Evolutionary conservation across 2,329 filamentous ascomycete genomes (phyloP), one percentile per base, ranked within the genome.

Genomic region (Meredithiella fracta): DNA sequence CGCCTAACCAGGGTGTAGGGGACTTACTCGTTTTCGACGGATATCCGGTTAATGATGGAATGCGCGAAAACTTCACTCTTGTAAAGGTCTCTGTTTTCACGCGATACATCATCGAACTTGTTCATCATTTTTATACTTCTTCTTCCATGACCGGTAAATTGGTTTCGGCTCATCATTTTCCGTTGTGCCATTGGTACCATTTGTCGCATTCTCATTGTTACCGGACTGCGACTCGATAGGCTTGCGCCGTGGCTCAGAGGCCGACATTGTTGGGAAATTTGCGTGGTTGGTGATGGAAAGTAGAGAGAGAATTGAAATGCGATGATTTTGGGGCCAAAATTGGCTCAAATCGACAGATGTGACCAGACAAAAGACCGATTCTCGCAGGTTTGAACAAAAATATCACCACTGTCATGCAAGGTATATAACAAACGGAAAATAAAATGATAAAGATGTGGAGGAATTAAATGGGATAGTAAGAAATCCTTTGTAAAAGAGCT

Each of bases 121-220:
- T 84, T 76, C 69, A 85, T 83, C 81, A 92, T 86, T 76, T 94
- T 85, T 84, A 68, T 94, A 98, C 74, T 98, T 98, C 72, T 95
- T 94, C 77, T 86, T 88, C 75, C 77, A 84, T 47, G 80, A 84
- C 65, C 79, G 83, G 67, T 83, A 80, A 3, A 72, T 76, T 64
- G 70, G 73, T 67, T 71, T 76, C 56, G 67, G 64, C 62, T 74
- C 72, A 57, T 47, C 73, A 71, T 59, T 75, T 72, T 60, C 66
- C 65, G 61, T 74, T 73, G 61, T 38, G 25, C 47, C 40, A 17
- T 56, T 58, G 34, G 29, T 11, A 58, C 47, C 72, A 71, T 59
- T 75, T 72, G 60, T 66, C 65, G 61, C 74, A 73, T 61, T 38
- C 23, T 52, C 31, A 15, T 56, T 58, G 34, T 47, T 42, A 11